Conservation (phyloP, 495 filamentous ascomycete species). For the Tuber calosporum region DNA sequence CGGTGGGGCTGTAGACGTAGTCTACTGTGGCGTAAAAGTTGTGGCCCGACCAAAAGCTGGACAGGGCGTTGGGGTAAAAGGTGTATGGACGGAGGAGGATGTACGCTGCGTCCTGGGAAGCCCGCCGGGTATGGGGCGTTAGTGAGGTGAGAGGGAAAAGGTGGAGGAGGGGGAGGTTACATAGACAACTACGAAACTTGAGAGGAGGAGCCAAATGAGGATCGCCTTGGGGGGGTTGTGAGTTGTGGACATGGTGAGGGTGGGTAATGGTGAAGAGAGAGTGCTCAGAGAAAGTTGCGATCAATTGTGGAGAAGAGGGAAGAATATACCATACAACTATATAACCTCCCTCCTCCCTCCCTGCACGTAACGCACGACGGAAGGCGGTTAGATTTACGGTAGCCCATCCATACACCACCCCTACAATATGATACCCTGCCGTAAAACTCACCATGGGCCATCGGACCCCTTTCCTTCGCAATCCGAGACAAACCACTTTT, state of each 20-base stretch:
- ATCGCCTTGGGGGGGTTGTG: constrained; percentile 27
- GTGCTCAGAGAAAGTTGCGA: neutral
- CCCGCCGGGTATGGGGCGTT: constrained; percentile 59
- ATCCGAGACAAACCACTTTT: too few relatives aligned
- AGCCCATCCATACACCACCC: too few relatives aligned
- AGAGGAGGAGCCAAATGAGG: constrained; percentile 20
- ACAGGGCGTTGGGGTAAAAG: constrained; percentile 71
- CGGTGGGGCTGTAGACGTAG: constrained; percentile 75
- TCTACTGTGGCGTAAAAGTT: constrained; percentile 74
- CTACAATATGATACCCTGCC: too few relatives aligned
- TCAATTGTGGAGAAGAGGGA: neutral
- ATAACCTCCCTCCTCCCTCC: too few relatives aligned
- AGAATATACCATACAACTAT: too few relatives aligned
- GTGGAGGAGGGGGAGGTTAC: neutral
- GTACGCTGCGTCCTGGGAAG: constrained; percentile 77
- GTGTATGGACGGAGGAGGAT: constrained; percentile 72
- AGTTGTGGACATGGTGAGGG: neutral
- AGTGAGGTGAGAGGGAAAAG: neutral
- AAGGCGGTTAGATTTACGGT: too few relatives aligned
- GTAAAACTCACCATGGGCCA: too few relatives aligned
- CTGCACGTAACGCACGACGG: neutral
- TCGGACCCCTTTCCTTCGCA: too few relatives aligned
- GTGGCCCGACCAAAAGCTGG: constrained; percentile 75
- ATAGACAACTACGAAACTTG: constrained; percentile 24
- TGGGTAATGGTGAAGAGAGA: neutral